Evolutionary conservation across 2,329 filamentous ascomycete genomes (phyloP).

Genomic region (Colletotrichum sp.): DNA sequence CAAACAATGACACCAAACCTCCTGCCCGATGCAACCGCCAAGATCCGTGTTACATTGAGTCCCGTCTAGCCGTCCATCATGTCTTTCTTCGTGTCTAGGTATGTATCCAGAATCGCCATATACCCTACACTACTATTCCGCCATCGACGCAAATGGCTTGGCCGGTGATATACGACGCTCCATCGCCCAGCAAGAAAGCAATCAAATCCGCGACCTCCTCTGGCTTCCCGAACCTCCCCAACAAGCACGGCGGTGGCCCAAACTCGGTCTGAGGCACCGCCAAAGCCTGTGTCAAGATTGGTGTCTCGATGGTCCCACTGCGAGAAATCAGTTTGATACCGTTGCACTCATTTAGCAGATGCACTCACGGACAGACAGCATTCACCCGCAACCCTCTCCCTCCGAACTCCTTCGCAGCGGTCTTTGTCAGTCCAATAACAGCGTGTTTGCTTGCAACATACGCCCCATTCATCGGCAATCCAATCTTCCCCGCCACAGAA

Average conservation of each 20-base stretch:
- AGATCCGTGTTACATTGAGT: background rate
- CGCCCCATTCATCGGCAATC: conserved; percentile 30
- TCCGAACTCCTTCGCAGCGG: conserved; percentile 32
- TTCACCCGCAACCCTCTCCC: conserved; percentile 27
- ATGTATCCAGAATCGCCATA: background rate
- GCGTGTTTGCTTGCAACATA: conserved; percentile 36
- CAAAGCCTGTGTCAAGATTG: background rate
- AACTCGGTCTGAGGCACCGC: background rate
- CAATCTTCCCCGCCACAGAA: conserved; percentile 43
- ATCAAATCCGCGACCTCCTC: conserved; percentile 31
- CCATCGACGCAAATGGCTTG: conserved; percentile 29
- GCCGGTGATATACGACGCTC: conserved; percentile 29
- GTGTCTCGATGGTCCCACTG: background rate
- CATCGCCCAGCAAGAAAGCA: conserved; percentile 30
- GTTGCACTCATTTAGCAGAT: background rate
- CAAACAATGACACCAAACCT: background rate
- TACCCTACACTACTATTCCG: conserved; percentile 2
- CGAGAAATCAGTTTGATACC: background rate
- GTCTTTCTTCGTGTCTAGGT: background rate
- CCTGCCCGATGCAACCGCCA: background rate
- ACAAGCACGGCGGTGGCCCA: background rate
- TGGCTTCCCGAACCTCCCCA: conserved; percentile 27
- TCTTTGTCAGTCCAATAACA: conserved; percentile 31
- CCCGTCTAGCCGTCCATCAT: background rate
- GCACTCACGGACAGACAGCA: conserved; percentile 31